These are phyloP conservation scores for Pyrenopolyporus hunteri DNA, from an alignment of 495 filamentous ascomycete species.

Conservation along the genomic window DNA sequence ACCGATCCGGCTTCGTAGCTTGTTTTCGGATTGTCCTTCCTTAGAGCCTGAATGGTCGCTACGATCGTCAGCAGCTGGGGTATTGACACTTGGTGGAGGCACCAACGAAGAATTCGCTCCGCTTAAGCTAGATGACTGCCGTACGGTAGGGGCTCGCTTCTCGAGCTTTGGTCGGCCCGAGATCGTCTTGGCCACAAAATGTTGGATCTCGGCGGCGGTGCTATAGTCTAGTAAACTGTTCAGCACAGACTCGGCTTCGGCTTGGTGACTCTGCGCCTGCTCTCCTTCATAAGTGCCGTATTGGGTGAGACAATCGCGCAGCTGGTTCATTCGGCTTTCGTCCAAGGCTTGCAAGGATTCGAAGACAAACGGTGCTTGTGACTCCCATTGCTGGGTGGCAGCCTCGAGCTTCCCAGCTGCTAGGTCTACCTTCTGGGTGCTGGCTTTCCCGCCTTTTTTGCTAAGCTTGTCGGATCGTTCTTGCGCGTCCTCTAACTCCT, in stretches of 20 bases:
- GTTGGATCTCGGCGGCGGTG: slow-evolving; percentile 88
- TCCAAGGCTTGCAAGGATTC: slow-evolving; percentile 92
- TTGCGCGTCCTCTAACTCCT: slow-evolving; percentile 81
- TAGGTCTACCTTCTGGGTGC: slow-evolving; percentile 76
- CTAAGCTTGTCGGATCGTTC: slow-evolving; percentile 86
- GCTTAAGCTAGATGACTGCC: slow-evolving; percentile 49
- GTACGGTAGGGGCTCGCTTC: slow-evolving; percentile 47
- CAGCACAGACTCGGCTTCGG: slow-evolving; percentile 79
- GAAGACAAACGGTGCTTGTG: slow-evolving; percentile 93
- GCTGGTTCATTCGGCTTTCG: slow-evolving; percentile 85
- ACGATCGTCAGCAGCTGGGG: slow-evolving; percentile 56
- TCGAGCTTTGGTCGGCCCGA: slow-evolving; percentile 57
- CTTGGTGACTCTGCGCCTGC: slow-evolving; percentile 76
- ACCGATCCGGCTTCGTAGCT: slow-evolving; percentile 70
- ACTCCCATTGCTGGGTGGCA: slow-evolving; percentile 87
- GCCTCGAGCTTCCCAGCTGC: slow-evolving; percentile 77
- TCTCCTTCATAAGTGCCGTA: slow-evolving; percentile 93
- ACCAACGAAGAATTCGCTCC: slow-evolving; percentile 39
- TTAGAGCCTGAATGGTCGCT: slow-evolving; percentile 65
- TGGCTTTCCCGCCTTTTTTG: slow-evolving; percentile 79
- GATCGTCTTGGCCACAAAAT: slow-evolving; percentile 65
- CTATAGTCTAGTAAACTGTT: slow-evolving; percentile 86
- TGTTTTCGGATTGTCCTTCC: slow-evolving; percentile 58
- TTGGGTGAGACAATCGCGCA: slow-evolving; percentile 92
- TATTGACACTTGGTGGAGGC: slow-evolving; percentile 34